Percentiles rank a stretch among this genome's conserved stretches.
phyloP scores from a whole-genome alignment of 2,329 filamentous ascomycete species.

The Phyllosticta capitalensis region DNA sequence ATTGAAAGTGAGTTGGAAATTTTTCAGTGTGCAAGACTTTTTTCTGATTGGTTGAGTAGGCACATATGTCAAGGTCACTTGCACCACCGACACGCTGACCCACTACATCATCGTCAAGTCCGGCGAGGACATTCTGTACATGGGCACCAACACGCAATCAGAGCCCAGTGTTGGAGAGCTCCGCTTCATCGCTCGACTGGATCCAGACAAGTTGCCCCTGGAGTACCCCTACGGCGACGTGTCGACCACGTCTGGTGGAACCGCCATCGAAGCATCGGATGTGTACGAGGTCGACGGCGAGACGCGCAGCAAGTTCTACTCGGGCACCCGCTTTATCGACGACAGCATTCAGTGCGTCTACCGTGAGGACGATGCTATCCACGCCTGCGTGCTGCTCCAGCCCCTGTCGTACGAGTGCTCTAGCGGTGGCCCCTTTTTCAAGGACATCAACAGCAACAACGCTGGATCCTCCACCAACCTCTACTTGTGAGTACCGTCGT shows the following conservation, averaged over 20 bases:
- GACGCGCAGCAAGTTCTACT: constrained; percentile 63
- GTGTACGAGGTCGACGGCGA: constrained; percentile 50
- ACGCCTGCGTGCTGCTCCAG: constrained; percentile 53
- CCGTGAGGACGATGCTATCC: constrained; percentile 38
- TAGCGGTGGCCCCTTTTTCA: constrained; percentile 54
- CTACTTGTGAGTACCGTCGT: constrained; percentile 38
- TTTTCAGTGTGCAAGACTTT: no score
- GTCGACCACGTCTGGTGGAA: constrained; percentile 46
- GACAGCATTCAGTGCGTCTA: constrained; percentile 55
- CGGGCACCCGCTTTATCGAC: constrained; percentile 60
- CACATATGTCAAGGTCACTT: constrained; percentile 52
- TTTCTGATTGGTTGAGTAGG: constrained; percentile 9
- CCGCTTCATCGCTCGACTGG: constrained; percentile 54
- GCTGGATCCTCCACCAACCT: constrained; percentile 48
- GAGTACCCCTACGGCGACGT: constrained; percentile 32
- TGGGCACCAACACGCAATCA: constrained; percentile 50
- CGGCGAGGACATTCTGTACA: constrained; percentile 49
- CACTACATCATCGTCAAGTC: constrained; percentile 55
- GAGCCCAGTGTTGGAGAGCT: constrained; percentile 40
- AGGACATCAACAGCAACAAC: constrained; percentile 57
- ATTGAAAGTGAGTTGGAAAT: constrained; percentile 18
- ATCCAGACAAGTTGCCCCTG: constrained; percentile 30
- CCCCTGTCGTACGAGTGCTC: constrained; percentile 49
- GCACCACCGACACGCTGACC: constrained; percentile 49
- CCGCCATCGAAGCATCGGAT: constrained; percentile 45